A percentile compares a stretch with the other conserved stretches of the same genome.
These are phyloP conservation scores for Pythium pectinolyticum DNA, from an alignment of 352 stramenopile genomes.

Conservation along the genomic window DNA sequence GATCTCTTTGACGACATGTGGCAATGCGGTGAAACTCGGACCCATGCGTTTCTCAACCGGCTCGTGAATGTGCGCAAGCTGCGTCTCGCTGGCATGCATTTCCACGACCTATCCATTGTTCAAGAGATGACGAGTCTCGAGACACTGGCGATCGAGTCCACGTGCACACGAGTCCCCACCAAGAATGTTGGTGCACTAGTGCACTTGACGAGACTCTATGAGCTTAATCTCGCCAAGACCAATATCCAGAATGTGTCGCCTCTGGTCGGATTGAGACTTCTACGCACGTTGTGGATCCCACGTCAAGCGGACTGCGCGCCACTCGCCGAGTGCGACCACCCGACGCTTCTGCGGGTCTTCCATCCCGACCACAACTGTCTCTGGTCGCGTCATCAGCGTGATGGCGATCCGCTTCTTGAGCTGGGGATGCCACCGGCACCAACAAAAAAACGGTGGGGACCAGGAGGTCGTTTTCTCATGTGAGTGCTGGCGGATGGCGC, in stretches of 20 bases:
- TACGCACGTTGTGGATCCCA: neutral
- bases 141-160: neutral
- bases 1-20: neutral
- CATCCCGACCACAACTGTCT: neutral
- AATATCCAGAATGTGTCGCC: neutral
- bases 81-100: neutral
- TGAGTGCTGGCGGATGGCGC: too few species aligned
- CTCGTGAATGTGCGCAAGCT: neutral
- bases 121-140: neutral
- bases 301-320: neutral
- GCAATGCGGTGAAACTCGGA: neutral
- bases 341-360: neutral
- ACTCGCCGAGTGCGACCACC: neutral
- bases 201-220: neutral
- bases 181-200: neutral
- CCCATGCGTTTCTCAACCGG: neutral
- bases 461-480: too few species aligned
- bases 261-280: neutral
- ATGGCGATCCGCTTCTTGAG: too few species aligned
- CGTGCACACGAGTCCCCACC: neutral
- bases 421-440: too few species aligned
- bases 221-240: neutral
- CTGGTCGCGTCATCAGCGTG: too few species aligned
- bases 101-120: neutral
- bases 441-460: too few species aligned